A percentile compares a stretch with the other conserved stretches of the same genome.
These are phyloP conservation scores for Phytophthora palmivora DNA, from an alignment of 352 stramenopile species.

Conservation along the genomic window DNA sequence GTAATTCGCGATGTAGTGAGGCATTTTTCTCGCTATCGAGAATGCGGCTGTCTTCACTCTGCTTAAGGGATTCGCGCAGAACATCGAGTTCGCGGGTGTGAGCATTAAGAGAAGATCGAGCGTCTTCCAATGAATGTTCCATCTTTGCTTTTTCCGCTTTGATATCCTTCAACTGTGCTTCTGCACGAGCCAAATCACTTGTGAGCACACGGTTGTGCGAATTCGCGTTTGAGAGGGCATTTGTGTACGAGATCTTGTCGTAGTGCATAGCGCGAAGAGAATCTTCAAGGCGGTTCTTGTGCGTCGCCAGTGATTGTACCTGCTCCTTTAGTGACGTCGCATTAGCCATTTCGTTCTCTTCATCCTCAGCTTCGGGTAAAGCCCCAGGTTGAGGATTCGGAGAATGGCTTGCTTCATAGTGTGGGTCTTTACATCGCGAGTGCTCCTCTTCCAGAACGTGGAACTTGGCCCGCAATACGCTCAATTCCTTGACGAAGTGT, in stretches of 20 bases:
- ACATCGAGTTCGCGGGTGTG: conserved; percentile 66
- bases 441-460: conserved; percentile 62
- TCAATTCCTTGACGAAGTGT: conserved; percentile 60
- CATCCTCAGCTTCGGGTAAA: conserved; percentile 4
- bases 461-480: conserved; percentile 52
- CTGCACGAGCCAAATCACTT: conserved; percentile 60
- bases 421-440: conserved; percentile 19
- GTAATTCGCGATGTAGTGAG: conserved; percentile 70
- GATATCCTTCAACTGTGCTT: conserved; percentile 63
- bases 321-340: conserved; percentile 55
- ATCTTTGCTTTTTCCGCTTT: conserved; percentile 43
- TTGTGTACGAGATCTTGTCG: conserved; percentile 87
- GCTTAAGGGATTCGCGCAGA: conserved; percentile 60
- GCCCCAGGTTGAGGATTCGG: neutral
- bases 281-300: conserved; percentile 78
- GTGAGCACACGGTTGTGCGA: conserved; percentile 78
- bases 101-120: conserved; percentile 45
- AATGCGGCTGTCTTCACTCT: conserved; percentile 54
- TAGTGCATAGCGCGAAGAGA: conserved; percentile 78
- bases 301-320: conserved; percentile 51
- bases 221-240: conserved; percentile 77
- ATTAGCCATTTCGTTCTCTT: conserved; percentile 4
- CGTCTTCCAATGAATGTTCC: conserved; percentile 52
- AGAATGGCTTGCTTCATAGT: neutral
- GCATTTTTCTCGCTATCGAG: conserved; percentile 80